Evolutionary conservation across 768 basidiomycete species (phyloP).

Genomic region (Tulasnella sp.): DNA sequence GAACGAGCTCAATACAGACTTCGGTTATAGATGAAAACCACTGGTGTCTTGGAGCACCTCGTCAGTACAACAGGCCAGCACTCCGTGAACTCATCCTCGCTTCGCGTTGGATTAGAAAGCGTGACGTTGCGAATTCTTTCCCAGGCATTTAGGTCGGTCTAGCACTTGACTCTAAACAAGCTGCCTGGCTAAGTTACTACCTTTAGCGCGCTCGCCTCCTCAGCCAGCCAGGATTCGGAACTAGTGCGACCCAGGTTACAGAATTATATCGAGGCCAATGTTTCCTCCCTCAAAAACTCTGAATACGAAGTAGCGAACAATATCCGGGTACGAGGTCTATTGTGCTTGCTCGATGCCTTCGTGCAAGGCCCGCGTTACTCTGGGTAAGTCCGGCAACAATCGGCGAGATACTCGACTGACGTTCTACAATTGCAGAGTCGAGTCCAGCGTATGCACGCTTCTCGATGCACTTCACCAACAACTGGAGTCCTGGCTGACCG

Average conservation of each 20-base stretch:
- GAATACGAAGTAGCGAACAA: neutral
- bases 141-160: neutral
- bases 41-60: neutral
- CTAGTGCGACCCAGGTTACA: neutral
- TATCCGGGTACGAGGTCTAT: neutral
- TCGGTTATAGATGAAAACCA: neutral
- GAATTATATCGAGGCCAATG: neutral
- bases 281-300: neutral
- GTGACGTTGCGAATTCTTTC: neutral
- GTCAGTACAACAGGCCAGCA: neutral
- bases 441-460: neutral
- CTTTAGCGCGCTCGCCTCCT: neutral
- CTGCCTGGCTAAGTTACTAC: neutral
- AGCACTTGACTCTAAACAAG: neutral
- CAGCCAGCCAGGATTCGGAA: neutral
- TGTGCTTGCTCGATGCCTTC: neutral
- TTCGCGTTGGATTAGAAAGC: neutral
- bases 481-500: neutral
- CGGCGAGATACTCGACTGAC: neutral
- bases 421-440: neutral
- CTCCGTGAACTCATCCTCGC: neutral
- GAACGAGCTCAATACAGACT: neutral
- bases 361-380: neutral
- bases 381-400: neutral
- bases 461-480: neutral